phyloP scores from a whole-genome alignment of 345 rosid genomes.

The Turnera subulata region DNA sequence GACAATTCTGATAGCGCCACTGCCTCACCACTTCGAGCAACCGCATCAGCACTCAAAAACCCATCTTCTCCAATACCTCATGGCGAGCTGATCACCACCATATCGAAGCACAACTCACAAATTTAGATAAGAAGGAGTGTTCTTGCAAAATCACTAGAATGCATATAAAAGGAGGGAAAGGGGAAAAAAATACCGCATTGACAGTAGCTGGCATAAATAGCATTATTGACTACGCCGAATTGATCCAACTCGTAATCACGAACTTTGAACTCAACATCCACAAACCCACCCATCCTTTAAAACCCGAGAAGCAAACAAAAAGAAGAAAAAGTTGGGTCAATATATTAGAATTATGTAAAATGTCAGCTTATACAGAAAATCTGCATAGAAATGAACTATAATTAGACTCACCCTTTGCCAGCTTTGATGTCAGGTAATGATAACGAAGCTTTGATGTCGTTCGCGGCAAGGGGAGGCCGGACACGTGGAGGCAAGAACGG shows the following conservation, averaged over 20 bases:
- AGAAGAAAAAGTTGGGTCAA: too few species aligned
- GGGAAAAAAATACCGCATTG: conserved; percentile 53
- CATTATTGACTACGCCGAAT: conserved; percentile 85
- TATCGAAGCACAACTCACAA: conserved; percentile 3
- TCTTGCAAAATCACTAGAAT: background rate
- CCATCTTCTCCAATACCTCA: conserved; percentile 67
- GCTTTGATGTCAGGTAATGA: conserved; percentile 51
- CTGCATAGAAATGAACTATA: too few species aligned
- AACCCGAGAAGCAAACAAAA: too few species aligned
- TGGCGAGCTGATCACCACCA: conserved; percentile 60
- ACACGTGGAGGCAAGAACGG: conserved; percentile 7
- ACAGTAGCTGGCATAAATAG: conserved; percentile 77
- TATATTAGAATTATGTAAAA: too few species aligned
- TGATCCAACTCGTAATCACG: conserved; percentile 90
- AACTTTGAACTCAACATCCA: conserved; percentile 66
- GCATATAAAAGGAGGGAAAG: background rate
- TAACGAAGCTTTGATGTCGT: conserved; percentile 14
- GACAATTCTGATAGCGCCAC: conserved; percentile 69
- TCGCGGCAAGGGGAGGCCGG: conserved; percentile 22
- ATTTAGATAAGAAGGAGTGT: background rate
- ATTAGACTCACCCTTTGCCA: conserved; percentile 43
- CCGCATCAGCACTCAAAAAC: conserved; percentile 60
- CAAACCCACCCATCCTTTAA: conserved; percentile 53
- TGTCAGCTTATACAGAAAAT: too few species aligned
- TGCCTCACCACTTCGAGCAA: conserved; percentile 68